Percentiles rank a stretch among this genome's conserved stretches.
These are phyloP conservation scores for Populus simonii DNA, from an alignment of 345 rosid species.

Conservation along the genomic window DNA sequence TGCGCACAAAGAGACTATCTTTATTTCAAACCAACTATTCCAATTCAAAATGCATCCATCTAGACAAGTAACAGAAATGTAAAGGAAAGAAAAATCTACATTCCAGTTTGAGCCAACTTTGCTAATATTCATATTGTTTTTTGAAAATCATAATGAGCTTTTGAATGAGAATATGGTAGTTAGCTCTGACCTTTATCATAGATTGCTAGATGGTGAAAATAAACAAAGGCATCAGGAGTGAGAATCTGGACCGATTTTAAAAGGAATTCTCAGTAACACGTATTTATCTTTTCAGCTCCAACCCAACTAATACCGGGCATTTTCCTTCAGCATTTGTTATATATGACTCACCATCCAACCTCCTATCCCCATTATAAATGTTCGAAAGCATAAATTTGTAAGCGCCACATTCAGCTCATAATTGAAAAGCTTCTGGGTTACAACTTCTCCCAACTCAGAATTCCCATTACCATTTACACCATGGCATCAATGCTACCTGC, in stretches of 20 bases:
- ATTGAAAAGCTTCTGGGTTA: constrained; percentile 47
- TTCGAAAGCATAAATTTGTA: constrained; percentile 71
- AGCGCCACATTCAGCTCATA: constrained; percentile 53
- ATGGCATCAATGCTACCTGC: constrained; percentile 79
- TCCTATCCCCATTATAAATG: constrained; percentile 63
- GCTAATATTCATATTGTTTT: background rate
- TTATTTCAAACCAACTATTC: background rate
- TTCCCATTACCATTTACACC: constrained; percentile 59
- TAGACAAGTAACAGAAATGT: no score
- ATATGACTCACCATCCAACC: constrained; percentile 60
- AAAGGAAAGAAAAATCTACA: background rate
- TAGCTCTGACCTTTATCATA: background rate
- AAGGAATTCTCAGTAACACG: background rate
- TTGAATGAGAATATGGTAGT: background rate
- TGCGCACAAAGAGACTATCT: no score
- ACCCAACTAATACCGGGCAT: constrained; percentile 68
- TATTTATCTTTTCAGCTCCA: constrained; percentile 6
- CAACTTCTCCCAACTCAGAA: constrained; percentile 57
- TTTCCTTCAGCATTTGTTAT: constrained; percentile 35
- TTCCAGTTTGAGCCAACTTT: background rate
- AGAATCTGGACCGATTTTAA: background rate
- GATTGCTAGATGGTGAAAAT: background rate
- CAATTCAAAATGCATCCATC: background rate
- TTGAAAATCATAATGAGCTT: background rate
- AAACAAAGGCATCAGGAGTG: background rate